A percentile compares a stretch with the other conserved stretches of the same genome.
phyloP scores from a whole-genome alignment of 2,329 filamentous ascomycete genomes.

The Pseudogymnoascus sp. region DNA sequence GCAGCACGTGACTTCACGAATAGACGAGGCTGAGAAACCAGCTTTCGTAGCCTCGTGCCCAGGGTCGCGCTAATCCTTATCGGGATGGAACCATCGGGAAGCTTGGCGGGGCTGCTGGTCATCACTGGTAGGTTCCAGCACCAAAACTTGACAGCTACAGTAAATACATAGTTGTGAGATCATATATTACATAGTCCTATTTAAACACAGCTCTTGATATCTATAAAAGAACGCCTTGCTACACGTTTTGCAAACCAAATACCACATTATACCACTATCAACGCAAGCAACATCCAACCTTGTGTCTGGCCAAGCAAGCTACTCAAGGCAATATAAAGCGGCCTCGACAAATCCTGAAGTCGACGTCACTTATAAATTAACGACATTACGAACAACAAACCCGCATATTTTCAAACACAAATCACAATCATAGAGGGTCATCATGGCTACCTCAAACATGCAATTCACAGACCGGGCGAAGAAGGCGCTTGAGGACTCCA shows the following conservation, averaged over 20 bases:
- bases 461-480: constrained; percentile 91
- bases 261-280: not conserved
- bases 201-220: not conserved
- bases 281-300: not conserved
- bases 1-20: not conserved
- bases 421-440: constrained; percentile 22
- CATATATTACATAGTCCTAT: not conserved
- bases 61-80: not conserved
- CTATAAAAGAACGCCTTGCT: not conserved
- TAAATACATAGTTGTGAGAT: not conserved
- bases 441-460: constrained; percentile 64
- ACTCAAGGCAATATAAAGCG: not conserved
- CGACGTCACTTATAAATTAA: not conserved
- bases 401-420: not conserved
- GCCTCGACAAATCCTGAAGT: not conserved
- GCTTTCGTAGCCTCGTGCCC: not conserved
- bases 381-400: not conserved
- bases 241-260: not conserved
- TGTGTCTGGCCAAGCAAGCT: not conserved
- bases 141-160: not conserved
- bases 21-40: not conserved
- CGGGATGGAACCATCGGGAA: not conserved
- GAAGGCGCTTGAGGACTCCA: constrained; percentile 82
- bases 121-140: not conserved
- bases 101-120: constrained; percentile 3